Percentiles rank a stretch among this genome's conserved stretches.
phyloP scores from a whole-genome alignment of 108 stramenopile genomes.

The Fistulifera pelliculosa region DNA sequence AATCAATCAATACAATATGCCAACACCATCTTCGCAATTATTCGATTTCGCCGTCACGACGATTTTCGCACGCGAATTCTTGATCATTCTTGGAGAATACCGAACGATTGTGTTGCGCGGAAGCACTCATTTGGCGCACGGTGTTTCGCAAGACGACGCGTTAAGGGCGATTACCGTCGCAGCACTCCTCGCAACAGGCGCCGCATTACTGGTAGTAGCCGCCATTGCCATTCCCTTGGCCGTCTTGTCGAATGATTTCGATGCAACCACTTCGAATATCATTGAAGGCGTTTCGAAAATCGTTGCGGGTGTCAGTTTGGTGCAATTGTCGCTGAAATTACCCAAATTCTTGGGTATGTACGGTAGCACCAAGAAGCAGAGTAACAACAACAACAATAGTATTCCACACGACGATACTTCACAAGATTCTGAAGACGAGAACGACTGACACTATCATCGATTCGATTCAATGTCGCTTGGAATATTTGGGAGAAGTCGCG shows the following conservation, averaged over 20 bases:
- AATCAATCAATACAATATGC: constrained; percentile 17
- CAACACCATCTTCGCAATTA: constrained; percentile 11
- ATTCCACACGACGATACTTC: constrained; percentile 11
- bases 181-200: constrained; percentile 41
- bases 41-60: constrained; percentile 46
- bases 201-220: constrained; percentile 40
- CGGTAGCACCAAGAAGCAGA: constrained; percentile 18
- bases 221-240: constrained; percentile 53
- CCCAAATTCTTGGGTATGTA: constrained; percentile 71
- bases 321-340: constrained; percentile 67
- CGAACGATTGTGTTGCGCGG: constrained; percentile 48
- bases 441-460: constrained; percentile 42
- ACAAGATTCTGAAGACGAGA: constrained; percentile 21
- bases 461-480: constrained; percentile 82
- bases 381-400: not conserved
- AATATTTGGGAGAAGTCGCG: constrained; percentile 81
- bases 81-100: constrained; percentile 74
- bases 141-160: constrained; percentile 34
- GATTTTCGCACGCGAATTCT: constrained; percentile 70
- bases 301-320: constrained; percentile 59
- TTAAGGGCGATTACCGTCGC: constrained; percentile 49
- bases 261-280: constrained; percentile 32
- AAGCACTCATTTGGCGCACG: constrained; percentile 22
- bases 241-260: constrained; percentile 43
- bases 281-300: constrained; percentile 76